Evolutionary conservation across 1,139 yeast species (phyloP).

Genomic region (Magnusiomyces starmeri): DNA sequence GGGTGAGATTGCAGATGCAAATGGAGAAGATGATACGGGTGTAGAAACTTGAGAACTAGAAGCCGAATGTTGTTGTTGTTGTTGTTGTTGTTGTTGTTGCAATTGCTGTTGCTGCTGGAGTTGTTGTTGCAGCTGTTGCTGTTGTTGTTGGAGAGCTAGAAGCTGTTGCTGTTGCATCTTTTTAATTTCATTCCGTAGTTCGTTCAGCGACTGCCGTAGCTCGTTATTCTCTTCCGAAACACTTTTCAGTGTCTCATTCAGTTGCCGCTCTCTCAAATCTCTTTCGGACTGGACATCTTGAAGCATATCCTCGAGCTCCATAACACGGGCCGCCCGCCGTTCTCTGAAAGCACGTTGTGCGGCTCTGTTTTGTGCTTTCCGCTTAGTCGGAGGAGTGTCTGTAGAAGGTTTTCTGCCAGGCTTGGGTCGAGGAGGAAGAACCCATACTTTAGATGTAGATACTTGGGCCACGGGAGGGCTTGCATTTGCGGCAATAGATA

Average conservation of each 20-base stretch:
- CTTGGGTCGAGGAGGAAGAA: constrained; percentile 82
- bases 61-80: neutral
- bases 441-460: constrained; percentile 79
- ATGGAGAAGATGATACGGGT: constrained; percentile 1
- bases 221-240: constrained; percentile 24
- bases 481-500: constrained; percentile 1
- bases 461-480: constrained; percentile 17
- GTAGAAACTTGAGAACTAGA: constrained; percentile 2
- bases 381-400: constrained; percentile 37
- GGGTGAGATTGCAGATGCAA: neutral
- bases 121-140: neutral
- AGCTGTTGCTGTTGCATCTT: constrained; percentile 5
- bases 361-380: constrained; percentile 85
- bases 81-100: neutral
- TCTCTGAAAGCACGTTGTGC: constrained; percentile 88
- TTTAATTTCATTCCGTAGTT: constrained; percentile 19
- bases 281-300: constrained; percentile 58
- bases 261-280: constrained; percentile 25
- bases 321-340: constrained; percentile 57
- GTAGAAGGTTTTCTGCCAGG: constrained; percentile 86
- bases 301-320: constrained; percentile 47
- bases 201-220: constrained; percentile 19
- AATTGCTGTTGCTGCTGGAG: constrained; percentile 1
- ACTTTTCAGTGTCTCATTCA: constrained; percentile 43
- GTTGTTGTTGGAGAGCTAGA: neutral